Evolutionary conservation across 352 stramenopile species (phyloP), one percentile per base, ranked within the genome.

Genomic region (Phytophthora parvispora): DNA sequence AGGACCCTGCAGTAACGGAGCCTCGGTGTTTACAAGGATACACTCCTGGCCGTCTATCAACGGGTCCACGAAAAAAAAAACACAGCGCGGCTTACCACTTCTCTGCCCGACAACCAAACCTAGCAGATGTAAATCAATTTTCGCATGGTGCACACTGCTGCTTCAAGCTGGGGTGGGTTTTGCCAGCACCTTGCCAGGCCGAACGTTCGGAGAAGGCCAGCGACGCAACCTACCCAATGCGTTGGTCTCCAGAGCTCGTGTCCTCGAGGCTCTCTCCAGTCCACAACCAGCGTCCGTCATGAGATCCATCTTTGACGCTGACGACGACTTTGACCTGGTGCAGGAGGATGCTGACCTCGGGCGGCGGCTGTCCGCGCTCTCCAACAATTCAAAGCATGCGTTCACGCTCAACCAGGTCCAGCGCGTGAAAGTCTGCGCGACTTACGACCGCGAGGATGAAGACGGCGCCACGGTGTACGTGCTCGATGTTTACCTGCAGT

Each of bases 391-490:
- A 53, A 87, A 80, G 40, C 76, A 72, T 60, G 80, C 84, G 4
- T 63, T 90, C 54, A 64, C 75, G n/a, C 69, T 93, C 36, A 91
- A 91, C 67, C 83, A 91, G 64, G 78, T 93, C 48, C 73, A 88
- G 36, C 77, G 67, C 43, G 69, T 91, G 15, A 72, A 83, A 49
- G 69, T 90, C 16, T 66, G 51, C 47, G 42, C 63, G 22, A 77
- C 77, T 5, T 81, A 78, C 69, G 69, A 81, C 20, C 72, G 78
- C 13, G 32, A 68, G 34, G 65, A 64, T 7, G 51, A 75, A 36
- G 76, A 84, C 52, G 74, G 79, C 52, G 76, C 75, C 16, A 84
- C 75, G 1, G 52, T 91, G 12, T 93, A 89, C 67, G 77, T 87
- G 31, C 49, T 90, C 6, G 69, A 88, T 32, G 65, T 93, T 12